Evolutionary conservation across 139 green algal species (phyloP).

Genomic region (Chlorella sorokiniana): DNA sequence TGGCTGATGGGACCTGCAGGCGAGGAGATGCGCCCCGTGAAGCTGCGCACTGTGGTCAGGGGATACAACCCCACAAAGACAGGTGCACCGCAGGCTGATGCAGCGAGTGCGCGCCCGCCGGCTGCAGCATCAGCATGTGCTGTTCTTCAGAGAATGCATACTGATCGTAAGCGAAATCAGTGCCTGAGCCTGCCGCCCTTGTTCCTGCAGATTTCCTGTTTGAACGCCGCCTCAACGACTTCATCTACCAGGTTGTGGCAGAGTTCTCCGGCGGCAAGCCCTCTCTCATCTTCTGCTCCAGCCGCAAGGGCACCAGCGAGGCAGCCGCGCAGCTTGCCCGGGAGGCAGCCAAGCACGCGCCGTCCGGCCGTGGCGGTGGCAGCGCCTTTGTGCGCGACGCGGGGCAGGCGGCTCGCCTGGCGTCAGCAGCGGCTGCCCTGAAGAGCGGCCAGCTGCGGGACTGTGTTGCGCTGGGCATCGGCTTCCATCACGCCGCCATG

Average conservation of each 20-base stretch:
- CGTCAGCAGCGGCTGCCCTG: conserved; percentile 19
- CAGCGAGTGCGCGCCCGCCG: too few relatives aligned
- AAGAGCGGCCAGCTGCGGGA: conserved; percentile 54
- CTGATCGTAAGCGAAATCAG: background rate
- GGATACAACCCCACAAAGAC: conserved; percentile 74
- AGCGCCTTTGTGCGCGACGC: conserved; percentile 50
- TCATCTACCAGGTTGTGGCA: conserved; percentile 70
- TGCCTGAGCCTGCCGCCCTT: background rate
- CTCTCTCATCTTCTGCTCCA: conserved; percentile 93
- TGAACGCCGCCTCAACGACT: conserved; percentile 77
- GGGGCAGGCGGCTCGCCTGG: conserved; percentile 53
- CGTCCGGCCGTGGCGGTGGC: background rate
- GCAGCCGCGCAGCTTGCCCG: conserved; percentile 67
- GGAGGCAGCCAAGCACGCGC: conserved; percentile 28
- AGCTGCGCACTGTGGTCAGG: conserved; percentile 79
- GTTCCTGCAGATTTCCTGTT: conserved; percentile 70
- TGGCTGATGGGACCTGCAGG: conserved; percentile 46
- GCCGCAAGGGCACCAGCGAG: conserved; percentile 74
- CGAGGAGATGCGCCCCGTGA: conserved; percentile 87
- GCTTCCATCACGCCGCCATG: conserved; percentile 85
- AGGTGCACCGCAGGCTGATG: background rate
- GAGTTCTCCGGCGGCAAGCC: conserved; percentile 80
- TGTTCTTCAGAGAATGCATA: background rate
- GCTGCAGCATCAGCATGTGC: background rate
- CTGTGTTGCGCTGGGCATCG: conserved; percentile 62